These are phyloP conservation scores for Amanita polypyramis DNA, from an alignment of 768 basidiomycete species.

Conservation along the genomic window DNA sequence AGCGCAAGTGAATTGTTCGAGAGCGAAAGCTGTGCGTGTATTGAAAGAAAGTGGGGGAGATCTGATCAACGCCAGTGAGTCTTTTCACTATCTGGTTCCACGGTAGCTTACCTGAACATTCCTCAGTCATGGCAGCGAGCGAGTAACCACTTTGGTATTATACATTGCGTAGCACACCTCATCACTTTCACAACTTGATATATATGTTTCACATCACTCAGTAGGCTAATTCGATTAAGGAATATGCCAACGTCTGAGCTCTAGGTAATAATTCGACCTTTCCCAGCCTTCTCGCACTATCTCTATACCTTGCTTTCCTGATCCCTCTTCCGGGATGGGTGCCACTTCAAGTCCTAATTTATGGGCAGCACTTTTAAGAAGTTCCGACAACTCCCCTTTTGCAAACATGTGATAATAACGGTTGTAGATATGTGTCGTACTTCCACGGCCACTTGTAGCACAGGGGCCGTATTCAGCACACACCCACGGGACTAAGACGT, in stretches of 20 bases:
- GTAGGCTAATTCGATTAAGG: not conserved
- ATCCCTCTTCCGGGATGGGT: slow-evolving; percentile 11
- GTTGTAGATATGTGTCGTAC: slow-evolving; percentile 45
- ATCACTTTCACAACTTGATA: slow-evolving; percentile 9
- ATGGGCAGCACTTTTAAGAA: slow-evolving; percentile 54
- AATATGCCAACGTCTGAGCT: slow-evolving; percentile 50
- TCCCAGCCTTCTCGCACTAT: slow-evolving; percentile 77
- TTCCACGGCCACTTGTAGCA: slow-evolving; percentile 9
- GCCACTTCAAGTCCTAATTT: slow-evolving; percentile 48
- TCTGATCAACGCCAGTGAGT: slow-evolving; percentile 94
- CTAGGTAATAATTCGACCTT: slow-evolving; percentile 81
- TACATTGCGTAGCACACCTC: slow-evolving; percentile 14
- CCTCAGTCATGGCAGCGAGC: slow-evolving; percentile 84
- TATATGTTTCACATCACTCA: not conserved
- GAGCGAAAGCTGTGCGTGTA: slow-evolving; percentile 85
- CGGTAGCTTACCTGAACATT: not conserved
- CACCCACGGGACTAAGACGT: slow-evolving; percentile 91
- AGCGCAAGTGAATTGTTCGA: slow-evolving; percentile 75
- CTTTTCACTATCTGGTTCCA: not conserved
- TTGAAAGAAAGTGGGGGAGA: slow-evolving; percentile 90
- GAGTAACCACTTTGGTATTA: slow-evolving; percentile 40
- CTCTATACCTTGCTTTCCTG: slow-evolving; percentile 40
- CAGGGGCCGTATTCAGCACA: slow-evolving; percentile 26
- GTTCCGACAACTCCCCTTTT: slow-evolving; percentile 57
- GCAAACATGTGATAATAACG: slow-evolving; percentile 97